These are phyloP conservation scores for Tolypocladium album DNA, from an alignment of 2,329 filamentous ascomycete genomes.

Conservation along the genomic window DNA sequence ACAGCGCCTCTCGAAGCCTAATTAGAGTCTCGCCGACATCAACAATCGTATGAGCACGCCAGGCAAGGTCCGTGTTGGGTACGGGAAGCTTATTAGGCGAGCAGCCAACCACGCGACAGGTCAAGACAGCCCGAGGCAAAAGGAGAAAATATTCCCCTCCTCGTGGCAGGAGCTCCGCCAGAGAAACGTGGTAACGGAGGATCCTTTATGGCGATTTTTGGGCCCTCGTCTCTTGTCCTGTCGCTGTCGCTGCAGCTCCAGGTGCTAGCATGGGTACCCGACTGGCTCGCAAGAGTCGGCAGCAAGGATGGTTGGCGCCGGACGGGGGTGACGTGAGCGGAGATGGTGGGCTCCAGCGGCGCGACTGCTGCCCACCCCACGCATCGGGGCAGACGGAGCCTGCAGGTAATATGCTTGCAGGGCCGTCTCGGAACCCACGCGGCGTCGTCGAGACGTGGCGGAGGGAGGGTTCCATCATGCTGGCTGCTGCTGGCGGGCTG, in stretches of 20 bases:
- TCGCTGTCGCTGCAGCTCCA: not conserved
- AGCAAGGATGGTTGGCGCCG: not conserved
- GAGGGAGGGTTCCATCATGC: not conserved
- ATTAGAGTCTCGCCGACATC: not conserved
- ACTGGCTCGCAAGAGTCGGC: not conserved
- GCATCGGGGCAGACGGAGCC: not conserved
- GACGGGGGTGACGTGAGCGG: not conserved
- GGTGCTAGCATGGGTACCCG: not conserved
- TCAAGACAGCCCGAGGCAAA: not conserved
- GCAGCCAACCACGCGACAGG: not conserved
- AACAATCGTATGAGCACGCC: not conserved
- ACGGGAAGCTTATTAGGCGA: not conserved
- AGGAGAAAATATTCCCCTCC: not conserved
- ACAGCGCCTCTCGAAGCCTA: not conserved
- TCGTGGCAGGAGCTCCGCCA: not conserved
- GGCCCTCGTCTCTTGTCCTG: not conserved
- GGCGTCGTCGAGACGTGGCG: not conserved
- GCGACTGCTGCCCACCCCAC: not conserved
- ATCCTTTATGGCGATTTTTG: not conserved
- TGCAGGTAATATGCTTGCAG: not conserved
- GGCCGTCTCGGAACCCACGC: not conserved
- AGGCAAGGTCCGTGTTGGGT: not conserved
- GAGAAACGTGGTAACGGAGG: not conserved
- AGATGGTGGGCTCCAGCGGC: not conserved
- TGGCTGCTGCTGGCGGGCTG: not conserved